These are phyloP conservation scores for Coemansia biformis DNA, from an alignment of 192 early-diverging fungal genomes.

Conservation along the genomic window DNA sequence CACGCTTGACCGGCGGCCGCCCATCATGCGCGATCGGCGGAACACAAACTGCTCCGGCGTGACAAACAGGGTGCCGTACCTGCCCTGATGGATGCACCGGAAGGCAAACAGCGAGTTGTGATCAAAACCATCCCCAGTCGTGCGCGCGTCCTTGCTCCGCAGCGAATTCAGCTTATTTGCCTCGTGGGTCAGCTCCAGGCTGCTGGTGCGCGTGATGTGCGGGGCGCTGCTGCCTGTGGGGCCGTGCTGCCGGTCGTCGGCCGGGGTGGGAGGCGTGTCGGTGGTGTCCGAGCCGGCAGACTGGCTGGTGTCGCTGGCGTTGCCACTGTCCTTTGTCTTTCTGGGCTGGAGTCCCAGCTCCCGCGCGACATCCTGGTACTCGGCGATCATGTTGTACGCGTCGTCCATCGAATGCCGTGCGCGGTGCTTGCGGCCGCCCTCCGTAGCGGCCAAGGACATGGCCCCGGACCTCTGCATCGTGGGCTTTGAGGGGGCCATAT, in stretches of 20 bases:
- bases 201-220: conserved; percentile 1
- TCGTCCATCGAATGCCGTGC: conserved; percentile 1
- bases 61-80: conserved; percentile 50
- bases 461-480: background rate
- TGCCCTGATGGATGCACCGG: conserved; percentile 46
- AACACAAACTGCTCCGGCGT: conserved; percentile 37
- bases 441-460: background rate
- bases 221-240: conserved; percentile 5
- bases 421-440: conserved; percentile 10
- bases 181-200: conserved; percentile 40
- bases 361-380: background rate
- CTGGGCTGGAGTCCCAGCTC: background rate
- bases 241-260: too few species aligned
- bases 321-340: background rate
- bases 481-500: background rate
- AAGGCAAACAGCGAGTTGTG: conserved; percentile 42
- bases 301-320: background rate
- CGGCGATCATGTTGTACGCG: conserved; percentile 1
- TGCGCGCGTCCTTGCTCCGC: conserved; percentile 42
- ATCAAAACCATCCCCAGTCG: conserved; percentile 24
- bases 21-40: conserved; percentile 49
- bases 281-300: background rate
- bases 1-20: conserved; percentile 37
- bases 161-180: conserved; percentile 25
- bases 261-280: background rate